A percentile compares a stretch with the other conserved stretches of the same genome.
phyloP scores from a whole-genome alignment of 2,329 filamentous ascomycete species.

The Sordariomycetes sp. region DNA sequence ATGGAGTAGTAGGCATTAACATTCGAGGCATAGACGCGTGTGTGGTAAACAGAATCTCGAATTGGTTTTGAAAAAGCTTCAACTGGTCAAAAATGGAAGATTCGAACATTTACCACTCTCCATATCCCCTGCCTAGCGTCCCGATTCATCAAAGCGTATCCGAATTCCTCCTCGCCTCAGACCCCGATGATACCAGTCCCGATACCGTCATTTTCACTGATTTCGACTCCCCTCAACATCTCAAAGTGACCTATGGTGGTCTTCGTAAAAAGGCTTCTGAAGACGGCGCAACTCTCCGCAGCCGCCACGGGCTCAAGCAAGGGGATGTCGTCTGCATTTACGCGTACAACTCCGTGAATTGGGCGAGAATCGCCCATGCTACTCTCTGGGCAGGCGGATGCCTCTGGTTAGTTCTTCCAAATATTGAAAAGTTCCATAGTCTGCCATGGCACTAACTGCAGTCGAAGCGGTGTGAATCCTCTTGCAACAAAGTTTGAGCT shows the following conservation, averaged over 20 bases:
- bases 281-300: slow-evolving; percentile 8
- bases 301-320: slow-evolving; percentile 4
- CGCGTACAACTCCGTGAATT: slow-evolving; percentile 11
- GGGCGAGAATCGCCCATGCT: slow-evolving; percentile 11
- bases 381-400: slow-evolving; percentile 13
- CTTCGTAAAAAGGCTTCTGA: slow-evolving; percentile 8
- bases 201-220: slow-evolving; percentile 12
- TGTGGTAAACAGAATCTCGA: not conserved
- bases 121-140: slow-evolving; percentile 9
- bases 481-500: slow-evolving; percentile 13
- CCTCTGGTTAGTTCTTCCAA: slow-evolving; percentile 8
- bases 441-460: no score
- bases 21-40: not conserved
- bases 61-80: not conserved
- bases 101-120: slow-evolving; percentile 4
- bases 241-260: slow-evolving; percentile 8
- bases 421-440: no score
- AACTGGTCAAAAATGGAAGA: not conserved
- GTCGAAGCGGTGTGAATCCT: slow-evolving; percentile 12
- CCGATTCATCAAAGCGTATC: slow-evolving; percentile 12
- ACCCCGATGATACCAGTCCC: slow-evolving; percentile 13
- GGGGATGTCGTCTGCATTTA: slow-evolving; percentile 13
- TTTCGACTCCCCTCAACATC: slow-evolving; percentile 9
- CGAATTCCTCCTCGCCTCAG: slow-evolving; percentile 12
- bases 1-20: no score